phyloP scores from a whole-genome alignment of 2,329 filamentous ascomycete genomes.

The Leptographium flavum region DNA sequence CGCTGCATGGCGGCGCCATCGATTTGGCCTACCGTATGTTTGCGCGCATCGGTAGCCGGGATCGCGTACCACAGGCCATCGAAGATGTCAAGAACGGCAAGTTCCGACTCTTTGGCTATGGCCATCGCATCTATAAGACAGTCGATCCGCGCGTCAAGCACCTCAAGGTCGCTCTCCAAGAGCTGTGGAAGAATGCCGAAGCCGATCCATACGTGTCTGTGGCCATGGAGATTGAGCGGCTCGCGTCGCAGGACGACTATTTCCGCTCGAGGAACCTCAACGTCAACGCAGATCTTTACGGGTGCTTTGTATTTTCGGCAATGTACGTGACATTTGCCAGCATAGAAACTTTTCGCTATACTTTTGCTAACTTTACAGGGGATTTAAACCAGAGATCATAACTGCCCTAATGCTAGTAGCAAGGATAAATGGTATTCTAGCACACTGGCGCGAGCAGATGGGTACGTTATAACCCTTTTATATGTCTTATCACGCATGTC shows the following conservation, averaged over 20 bases:
- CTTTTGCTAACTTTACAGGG: too few relatives aligned
- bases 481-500: neutral
- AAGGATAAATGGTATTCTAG: neutral
- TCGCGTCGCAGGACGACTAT: neutral
- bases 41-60: constrained; percentile 32
- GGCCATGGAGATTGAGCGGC: neutral
- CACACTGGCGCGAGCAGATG: neutral
- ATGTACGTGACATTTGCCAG: too few relatives aligned
- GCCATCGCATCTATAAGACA: constrained; percentile 40
- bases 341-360: too few relatives aligned
- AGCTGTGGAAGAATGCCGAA: neutral
- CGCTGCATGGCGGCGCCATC: constrained; percentile 44
- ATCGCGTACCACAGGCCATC: constrained; percentile 36
- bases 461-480: neutral
- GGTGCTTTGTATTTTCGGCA: neutral
- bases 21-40: constrained; percentile 41
- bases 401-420: neutral
- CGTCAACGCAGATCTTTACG: neutral
- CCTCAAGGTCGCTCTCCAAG: neutral
- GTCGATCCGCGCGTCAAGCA: constrained; percentile 29
- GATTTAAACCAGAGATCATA: neutral
- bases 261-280: neutral
- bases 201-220: neutral
- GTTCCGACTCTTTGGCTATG: constrained; percentile 38
- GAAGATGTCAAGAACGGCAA: constrained; percentile 33